Evolutionary conservation across 495 filamentous ascomycete species (phyloP).

Genomic region (Haplographium delicatum): DNA sequence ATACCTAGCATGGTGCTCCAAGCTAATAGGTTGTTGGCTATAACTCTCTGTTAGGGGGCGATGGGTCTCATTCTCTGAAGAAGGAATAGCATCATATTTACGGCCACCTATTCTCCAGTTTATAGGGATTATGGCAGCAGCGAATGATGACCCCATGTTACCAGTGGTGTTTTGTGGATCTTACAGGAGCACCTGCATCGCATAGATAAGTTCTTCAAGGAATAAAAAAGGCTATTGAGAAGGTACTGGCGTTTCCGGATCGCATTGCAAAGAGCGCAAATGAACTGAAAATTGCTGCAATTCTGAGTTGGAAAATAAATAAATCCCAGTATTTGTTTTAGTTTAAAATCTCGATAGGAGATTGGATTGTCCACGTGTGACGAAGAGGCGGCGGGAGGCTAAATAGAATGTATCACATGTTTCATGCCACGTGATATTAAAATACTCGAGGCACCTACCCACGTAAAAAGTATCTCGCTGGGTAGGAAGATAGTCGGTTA

Average conservation of each 20-base stretch:
- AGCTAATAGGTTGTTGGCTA: neutral
- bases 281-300: neutral
- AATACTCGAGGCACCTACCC: neutral
- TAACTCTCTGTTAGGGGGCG: too few species aligned
- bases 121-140: neutral
- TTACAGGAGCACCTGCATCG: neutral
- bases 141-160: conserved; percentile 5
- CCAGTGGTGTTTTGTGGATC: too few species aligned
- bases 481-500: too few species aligned
- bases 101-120: neutral
- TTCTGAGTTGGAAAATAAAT: neutral
- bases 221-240: neutral
- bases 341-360: neutral
- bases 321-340: neutral
- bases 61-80: conserved; percentile 5
- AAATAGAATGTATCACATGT: neutral
- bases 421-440: neutral
- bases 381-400: neutral
- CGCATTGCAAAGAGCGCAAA: conserved; percentile 6
- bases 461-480: too few species aligned
- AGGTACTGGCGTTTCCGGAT: conserved; percentile 6
- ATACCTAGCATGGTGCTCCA: conserved; percentile 9
- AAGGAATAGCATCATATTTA: conserved; percentile 11
- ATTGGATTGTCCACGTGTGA: conserved; percentile 16
- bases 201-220: conserved; percentile 6